Base-by-base conservation (phyloP, 768 basidiomycete genomes). In the Boletus fagicola region DNA sequence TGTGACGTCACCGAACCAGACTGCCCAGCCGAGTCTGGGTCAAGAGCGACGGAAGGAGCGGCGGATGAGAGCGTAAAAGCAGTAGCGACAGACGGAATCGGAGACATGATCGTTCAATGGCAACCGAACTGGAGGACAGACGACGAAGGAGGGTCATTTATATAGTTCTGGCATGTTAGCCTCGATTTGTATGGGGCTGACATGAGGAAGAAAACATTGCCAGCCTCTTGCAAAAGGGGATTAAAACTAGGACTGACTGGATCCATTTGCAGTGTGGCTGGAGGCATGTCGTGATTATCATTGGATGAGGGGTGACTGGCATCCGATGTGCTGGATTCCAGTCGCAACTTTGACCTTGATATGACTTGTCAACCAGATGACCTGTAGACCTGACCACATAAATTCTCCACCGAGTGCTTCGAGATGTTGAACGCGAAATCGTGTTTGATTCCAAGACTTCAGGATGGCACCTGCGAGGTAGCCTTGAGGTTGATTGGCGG, bases 91-190 rank as follows among this genome's bases (percentile, higher is more conserved):
- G 59, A 47, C 0, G 58, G 56, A 4, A 67, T 51, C 2, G 65
- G 60, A 47, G 63, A 60, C 66, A 67, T 68, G 52, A 55, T 51
- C 1, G 28, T 46, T 58, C 53, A 30, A 58, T 39, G 11, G 50
- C 12, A 47, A 45, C 36, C 10, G 51, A 46, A 40, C 49, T 57
- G 38, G 18, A 16, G 35, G 1, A 28, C 30, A 35, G 52, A n/a
- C 20, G 20, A 22, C n/a, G 26, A 31, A 7, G 46, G 31, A n/a
- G 50, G 12, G 22, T 18, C 0, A 11, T 44, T 55, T 60, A 57
- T 65, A 62, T 57, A 54, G 5, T 15, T 5, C 40, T 33, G 9
- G 38, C 22, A 50, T 56, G 59, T 57, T 20, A 46, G 57, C 57
- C 61, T 20, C 42, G 12, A 36, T 47, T 55, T 20, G 12, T n/a